A percentile compares a stretch with the other conserved stretches of the same genome.
Evolutionary conservation across 192 early-diverging fungal genomes (phyloP).

Genomic region (Podila horticola): DNA sequence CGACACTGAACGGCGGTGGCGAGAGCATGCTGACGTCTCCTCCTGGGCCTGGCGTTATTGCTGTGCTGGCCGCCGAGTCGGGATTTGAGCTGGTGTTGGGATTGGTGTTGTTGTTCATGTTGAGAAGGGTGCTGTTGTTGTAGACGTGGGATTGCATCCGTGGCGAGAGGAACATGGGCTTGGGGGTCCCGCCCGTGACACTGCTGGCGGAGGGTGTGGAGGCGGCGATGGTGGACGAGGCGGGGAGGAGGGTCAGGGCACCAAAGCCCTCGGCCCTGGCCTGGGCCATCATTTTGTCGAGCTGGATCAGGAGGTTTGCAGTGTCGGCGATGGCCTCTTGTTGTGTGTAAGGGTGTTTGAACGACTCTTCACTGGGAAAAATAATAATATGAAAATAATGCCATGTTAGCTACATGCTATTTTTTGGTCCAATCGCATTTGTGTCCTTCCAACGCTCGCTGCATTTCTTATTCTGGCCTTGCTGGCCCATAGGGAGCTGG

Average conservation of each 20-base stretch:
- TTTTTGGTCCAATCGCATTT: neutral
- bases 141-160: slow-evolving; percentile 47
- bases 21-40: slow-evolving; percentile 30
- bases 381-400: neutral
- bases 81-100: slow-evolving; percentile 5
- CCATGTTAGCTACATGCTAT: neutral
- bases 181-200: slow-evolving; percentile 25
- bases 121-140: slow-evolving; percentile 15
- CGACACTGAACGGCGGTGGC: slow-evolving; percentile 25
- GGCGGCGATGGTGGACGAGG: slow-evolving; percentile 28
- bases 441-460: neutral
- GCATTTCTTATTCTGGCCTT: neutral
- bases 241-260: slow-evolving; percentile 30
- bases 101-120: slow-evolving; percentile 1
- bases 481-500: neutral
- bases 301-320: slow-evolving; percentile 36
- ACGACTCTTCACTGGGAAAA: slow-evolving; percentile 39
- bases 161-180: slow-evolving; percentile 43
- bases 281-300: slow-evolving; percentile 28
- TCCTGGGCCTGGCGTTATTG: neutral
- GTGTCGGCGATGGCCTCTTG: slow-evolving; percentile 46
- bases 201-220: slow-evolving; percentile 32
- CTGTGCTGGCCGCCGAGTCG: neutral
- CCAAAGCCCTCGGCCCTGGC: slow-evolving; percentile 39
- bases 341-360: slow-evolving; percentile 52